Percentiles rank a stretch among this genome's conserved stretches.
phyloP scores from a whole-genome alignment of 441 rosid species.

The Syzygium malaccense region DNA sequence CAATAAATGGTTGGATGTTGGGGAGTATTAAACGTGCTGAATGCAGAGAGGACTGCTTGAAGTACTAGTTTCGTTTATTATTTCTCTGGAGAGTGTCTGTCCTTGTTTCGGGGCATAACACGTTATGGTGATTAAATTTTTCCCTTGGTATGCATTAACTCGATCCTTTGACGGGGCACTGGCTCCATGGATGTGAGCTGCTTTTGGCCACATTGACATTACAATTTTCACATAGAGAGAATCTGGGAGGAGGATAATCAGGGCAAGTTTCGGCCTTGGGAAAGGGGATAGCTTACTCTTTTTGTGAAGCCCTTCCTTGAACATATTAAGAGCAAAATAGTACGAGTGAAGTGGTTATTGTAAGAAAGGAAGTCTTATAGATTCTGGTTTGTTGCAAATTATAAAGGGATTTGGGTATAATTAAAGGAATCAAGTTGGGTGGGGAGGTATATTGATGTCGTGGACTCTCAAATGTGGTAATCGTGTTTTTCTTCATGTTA shows the following conservation, averaged over 20 bases:
- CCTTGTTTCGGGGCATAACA: not conserved
- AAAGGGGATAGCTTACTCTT: not conserved
- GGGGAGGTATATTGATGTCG: not conserved
- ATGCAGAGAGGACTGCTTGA: not conserved
- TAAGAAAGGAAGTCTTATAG: not conserved
- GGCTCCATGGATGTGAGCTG: not conserved
- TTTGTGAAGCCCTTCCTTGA: not conserved
- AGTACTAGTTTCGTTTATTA: not conserved
- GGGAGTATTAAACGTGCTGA: not conserved
- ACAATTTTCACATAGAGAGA: not conserved
- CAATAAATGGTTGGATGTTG: not conserved
- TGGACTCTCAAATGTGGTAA: not conserved
- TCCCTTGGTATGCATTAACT: not conserved
- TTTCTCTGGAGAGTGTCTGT: not conserved
- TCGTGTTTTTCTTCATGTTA: not conserved
- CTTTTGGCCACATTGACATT: not conserved
- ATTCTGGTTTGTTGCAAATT: not conserved
- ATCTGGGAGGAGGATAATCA: not conserved
- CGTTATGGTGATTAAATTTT: not conserved
- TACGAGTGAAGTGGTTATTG: not conserved
- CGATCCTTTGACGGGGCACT: not conserved
- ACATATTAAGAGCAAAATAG: not conserved
- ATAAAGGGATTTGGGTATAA: not conserved
- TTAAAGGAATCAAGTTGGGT: not conserved
- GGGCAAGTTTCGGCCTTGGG: not conserved